A percentile compares a stretch with the other conserved stretches of the same genome.
Evolutionary conservation across 164 flowering plant species (phyloP).

Genomic region (Magnolia changhungtana): DNA sequence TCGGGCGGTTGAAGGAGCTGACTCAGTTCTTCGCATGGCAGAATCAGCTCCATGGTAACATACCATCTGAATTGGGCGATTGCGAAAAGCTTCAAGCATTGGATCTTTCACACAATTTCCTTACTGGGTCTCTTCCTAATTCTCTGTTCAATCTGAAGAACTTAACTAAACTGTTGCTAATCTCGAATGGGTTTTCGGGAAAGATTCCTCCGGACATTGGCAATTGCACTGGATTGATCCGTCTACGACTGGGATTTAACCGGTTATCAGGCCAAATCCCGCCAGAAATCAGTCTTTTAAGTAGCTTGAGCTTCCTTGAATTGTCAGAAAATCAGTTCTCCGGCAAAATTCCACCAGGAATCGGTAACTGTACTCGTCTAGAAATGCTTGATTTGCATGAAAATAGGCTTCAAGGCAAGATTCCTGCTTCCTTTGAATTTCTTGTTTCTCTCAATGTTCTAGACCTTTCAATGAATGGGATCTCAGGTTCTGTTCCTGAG

Average conservation of each 20-base stretch:
- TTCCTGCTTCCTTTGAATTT: constrained; percentile 39
- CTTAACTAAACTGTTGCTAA: constrained; percentile 42
- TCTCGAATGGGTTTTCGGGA: constrained; percentile 53
- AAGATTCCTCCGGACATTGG: constrained; percentile 51
- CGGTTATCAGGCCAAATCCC: constrained; percentile 49
- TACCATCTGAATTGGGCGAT: constrained; percentile 42
- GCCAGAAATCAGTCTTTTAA: constrained; percentile 37
- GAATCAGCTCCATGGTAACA: constrained; percentile 50
- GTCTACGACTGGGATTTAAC: constrained; percentile 51
- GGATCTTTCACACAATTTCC: constrained; percentile 56
- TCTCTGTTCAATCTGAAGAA: constrained; percentile 45
- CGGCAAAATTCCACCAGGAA: constrained; percentile 45
- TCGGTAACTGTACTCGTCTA: constrained; percentile 47
- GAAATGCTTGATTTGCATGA: constrained; percentile 55
- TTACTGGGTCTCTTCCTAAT: constrained; percentile 47
- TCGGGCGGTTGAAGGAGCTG: constrained; percentile 48
- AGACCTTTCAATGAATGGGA: constrained; percentile 49
- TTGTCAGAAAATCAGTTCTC: constrained; percentile 45
- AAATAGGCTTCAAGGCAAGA: constrained; percentile 41
- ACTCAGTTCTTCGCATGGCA: constrained; percentile 61
- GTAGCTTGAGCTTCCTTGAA: constrained; percentile 49
- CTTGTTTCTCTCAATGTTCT: constrained; percentile 41
- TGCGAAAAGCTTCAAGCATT: constrained; percentile 46
- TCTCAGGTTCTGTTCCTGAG: constrained; percentile 44
- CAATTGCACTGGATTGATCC: constrained; percentile 38